Conservation (phyloP, 768 basidiomycete genomes). For the Pleurotus citrinopileatus region DNA sequence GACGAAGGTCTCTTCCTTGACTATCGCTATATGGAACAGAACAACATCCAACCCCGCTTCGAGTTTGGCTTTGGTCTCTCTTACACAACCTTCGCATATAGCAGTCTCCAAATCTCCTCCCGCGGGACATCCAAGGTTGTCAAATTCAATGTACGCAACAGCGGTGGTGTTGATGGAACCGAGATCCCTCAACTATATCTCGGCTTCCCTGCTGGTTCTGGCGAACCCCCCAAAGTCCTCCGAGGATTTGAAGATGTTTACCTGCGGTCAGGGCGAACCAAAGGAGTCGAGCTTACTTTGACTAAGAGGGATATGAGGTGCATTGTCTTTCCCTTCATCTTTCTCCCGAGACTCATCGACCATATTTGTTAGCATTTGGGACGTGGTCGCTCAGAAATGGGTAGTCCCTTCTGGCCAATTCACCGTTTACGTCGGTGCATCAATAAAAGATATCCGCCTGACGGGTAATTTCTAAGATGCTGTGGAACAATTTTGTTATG, state of each 20-base stretch:
- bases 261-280: constrained; percentile 43
- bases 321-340: constrained; percentile 7
- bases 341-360: too few species aligned
- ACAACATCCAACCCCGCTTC: constrained; percentile 9
- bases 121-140: constrained; percentile 38
- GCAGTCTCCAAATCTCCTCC: constrained; percentile 48
- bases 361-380: constrained; percentile 58
- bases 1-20: constrained; percentile 35
- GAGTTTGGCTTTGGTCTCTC: constrained; percentile 28
- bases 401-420: constrained; percentile 49
- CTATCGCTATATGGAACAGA: constrained; percentile 21
- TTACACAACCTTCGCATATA: constrained; percentile 81
- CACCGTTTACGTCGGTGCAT: constrained; percentile 50
- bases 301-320: constrained; percentile 45
- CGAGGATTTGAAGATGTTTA: constrained; percentile 66
- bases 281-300: constrained; percentile 49
- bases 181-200: constrained; percentile 80
- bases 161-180: constrained; percentile 55
- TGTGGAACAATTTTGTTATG: too few species aligned
- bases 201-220: constrained; percentile 57
- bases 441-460: constrained; percentile 45
- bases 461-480: constrained; percentile 28
- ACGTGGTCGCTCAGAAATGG: constrained; percentile 49
- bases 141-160: constrained; percentile 65
- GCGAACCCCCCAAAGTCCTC: constrained; percentile 69